Conservation (phyloP, 148 eudicot genomes). For the Rhododendron mucronatum region DNA sequence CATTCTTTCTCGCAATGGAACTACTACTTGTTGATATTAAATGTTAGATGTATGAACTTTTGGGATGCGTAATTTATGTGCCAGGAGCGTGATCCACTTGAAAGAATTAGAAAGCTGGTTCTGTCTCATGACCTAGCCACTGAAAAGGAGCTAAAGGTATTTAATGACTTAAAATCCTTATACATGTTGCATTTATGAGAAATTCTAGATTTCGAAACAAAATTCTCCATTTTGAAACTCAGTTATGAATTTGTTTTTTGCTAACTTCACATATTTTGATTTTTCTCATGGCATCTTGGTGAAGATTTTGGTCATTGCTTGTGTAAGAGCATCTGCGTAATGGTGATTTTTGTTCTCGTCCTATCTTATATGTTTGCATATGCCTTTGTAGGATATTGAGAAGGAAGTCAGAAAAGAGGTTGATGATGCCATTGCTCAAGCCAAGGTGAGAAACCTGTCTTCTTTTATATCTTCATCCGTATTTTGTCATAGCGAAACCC, state of each 20-base stretch:
- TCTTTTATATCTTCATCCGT: not conserved
- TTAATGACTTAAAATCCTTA: not conserved
- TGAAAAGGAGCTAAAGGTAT: constrained; percentile 90
- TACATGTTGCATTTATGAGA: not conserved
- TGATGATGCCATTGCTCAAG: constrained; percentile 52
- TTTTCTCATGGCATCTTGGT: not conserved
- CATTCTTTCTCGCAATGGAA: not conserved
- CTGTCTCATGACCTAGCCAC: constrained; percentile 71
- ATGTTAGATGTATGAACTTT: not conserved
- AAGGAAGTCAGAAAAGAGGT: constrained; percentile 52
- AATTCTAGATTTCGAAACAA: not conserved
- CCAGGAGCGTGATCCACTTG: constrained; percentile 98
- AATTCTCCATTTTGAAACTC: not conserved
- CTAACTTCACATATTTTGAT: not conserved
- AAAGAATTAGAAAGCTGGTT: constrained; percentile 75
- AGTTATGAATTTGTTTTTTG: not conserved
- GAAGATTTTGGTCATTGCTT: not conserved
- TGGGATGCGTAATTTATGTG: not conserved
- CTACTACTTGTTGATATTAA: not conserved
- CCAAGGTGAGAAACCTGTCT: constrained; percentile 37
- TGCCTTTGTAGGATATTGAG: constrained; percentile 44
- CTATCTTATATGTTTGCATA: constrained; percentile 14
- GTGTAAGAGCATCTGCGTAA: no score
- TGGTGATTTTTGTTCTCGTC: not conserved
- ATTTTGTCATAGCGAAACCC: not conserved